A percentile compares a stretch with the other conserved stretches of the same genome.
These are phyloP conservation scores for Exobasidium rhododendri DNA, from an alignment of 1,284 basidiomycete genomes.

Conservation along the genomic window DNA sequence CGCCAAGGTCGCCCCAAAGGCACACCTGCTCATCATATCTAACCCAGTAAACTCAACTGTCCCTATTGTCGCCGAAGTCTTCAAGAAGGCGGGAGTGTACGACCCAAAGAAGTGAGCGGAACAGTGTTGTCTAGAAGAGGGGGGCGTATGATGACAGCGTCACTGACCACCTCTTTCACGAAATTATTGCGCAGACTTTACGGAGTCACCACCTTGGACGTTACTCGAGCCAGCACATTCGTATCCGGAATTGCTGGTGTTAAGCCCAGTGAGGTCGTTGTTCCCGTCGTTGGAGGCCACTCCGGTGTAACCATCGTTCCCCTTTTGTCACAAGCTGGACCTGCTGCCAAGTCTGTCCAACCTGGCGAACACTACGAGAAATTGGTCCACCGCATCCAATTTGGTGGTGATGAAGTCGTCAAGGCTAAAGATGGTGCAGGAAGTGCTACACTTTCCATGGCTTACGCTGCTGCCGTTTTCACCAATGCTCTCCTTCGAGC, in stretches of 20 bases:
- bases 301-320: conserved; percentile 95
- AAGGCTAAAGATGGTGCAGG: conserved; percentile 86
- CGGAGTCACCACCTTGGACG: conserved; percentile 94
- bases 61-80: conserved; percentile 88
- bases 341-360: conserved; percentile 59
- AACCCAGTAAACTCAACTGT: conserved; percentile 76
- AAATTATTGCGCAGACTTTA: too few species aligned
- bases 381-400: conserved; percentile 73
- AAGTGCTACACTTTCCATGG: conserved; percentile 84
- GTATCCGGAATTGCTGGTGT: conserved; percentile 66
- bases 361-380: conserved; percentile 61
- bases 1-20: conserved; percentile 80
- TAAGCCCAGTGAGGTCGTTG: conserved; percentile 65
- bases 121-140: background rate
- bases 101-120: conserved; percentile 63
- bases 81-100: conserved; percentile 90
- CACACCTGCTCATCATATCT: conserved; percentile 92
- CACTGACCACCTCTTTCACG: background rate
- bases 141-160: background rate
- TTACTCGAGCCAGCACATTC: conserved; percentile 92
- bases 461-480: conserved; percentile 63
- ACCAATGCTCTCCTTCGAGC: conserved; percentile 77
- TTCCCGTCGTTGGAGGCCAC: conserved; percentile 94
- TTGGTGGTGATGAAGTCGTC: conserved; percentile 90
- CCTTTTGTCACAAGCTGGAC: conserved; percentile 82